phyloP scores from a whole-genome alignment of 371 early-diverging fungal species.

The Mortierella sp. region DNA sequence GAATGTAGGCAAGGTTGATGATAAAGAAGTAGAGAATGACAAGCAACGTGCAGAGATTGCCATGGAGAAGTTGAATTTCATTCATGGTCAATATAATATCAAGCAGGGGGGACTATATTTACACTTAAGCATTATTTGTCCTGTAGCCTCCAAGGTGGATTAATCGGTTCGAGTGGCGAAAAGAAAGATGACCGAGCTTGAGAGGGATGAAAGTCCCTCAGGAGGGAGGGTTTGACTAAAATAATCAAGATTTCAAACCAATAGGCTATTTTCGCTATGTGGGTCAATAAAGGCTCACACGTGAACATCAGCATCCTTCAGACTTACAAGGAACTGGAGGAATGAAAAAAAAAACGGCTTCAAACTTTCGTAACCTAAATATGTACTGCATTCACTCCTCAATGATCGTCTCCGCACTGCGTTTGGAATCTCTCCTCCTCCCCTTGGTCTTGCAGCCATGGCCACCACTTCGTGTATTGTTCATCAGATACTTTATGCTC shows the following conservation, averaged over 20 bases:
- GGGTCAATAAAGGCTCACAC: constrained; percentile 59
- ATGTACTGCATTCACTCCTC: constrained; percentile 21
- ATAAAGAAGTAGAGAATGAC: constrained; percentile 39
- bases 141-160: constrained; percentile 62
- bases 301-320: constrained; percentile 70
- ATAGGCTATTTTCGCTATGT: constrained; percentile 48
- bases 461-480: constrained; percentile 40
- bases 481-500: constrained; percentile 55
- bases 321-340: constrained; percentile 58
- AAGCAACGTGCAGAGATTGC: constrained; percentile 49
- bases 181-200: constrained; percentile 61
- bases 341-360: constrained; percentile 26
- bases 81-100: constrained; percentile 69
- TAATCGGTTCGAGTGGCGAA: constrained; percentile 63
- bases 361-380: background rate
- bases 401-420: constrained; percentile 41
- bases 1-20: constrained; percentile 34
- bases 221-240: too few relatives aligned
- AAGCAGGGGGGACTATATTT: constrained; percentile 67
- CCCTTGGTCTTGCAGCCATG: constrained; percentile 15
- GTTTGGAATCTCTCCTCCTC: constrained; percentile 50
- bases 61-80: constrained; percentile 61
- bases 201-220: constrained; percentile 59
- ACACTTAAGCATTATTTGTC: constrained; percentile 64
- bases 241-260: too few relatives aligned